Evolutionary conservation across 805 yeast species (phyloP), one percentile per base, ranked within the genome.

Genomic region (Candida tibetensis): DNA sequence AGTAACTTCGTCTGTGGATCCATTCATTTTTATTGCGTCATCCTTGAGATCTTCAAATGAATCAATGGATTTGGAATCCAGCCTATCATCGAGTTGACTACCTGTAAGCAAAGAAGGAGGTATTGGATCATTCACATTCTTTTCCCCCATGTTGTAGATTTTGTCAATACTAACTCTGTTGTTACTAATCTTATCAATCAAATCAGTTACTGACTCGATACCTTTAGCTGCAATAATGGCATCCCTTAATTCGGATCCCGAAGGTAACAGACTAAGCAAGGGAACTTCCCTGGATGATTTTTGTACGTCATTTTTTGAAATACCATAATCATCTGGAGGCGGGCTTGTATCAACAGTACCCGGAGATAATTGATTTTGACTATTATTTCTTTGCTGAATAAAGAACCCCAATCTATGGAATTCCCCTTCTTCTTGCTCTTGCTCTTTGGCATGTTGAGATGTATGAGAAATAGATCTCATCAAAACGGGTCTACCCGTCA

Each of bases 391-490:
- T 52, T 79, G 86, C 55, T 81, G 85, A 47, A 87, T 81, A 51
- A 79, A 85, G 52, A 80, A 78, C 14, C 95, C 95, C 81, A 88
- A 80, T 62, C 84, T 80, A 59, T 86, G 96, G 46, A 88, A 74
- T 53, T 85, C 95, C 51, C 96, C 97, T 66, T 89, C 97, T 57
- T 89, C 97, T 44, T 81, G 81, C 55, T 88, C 96, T 58, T 85
- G 87, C 46, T 76, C 77, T 57, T 78, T 82, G 12, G 89, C 87
- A 52, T 84, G 79, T 8, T 75, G 50, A 7, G 85, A 74, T 1
- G 85, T 81, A 45, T 77, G 83, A 0, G 87, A 80, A 4, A 76
- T 64, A 4, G 81, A 77, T 47, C 82, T 71, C 60, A 80, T 73
- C 44, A 82, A 62, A 15, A 84, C 80, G 2, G 90, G 87, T 46